Base-by-base conservation (phyloP, 768 basidiomycete species). In the Bullera alba region DNA sequence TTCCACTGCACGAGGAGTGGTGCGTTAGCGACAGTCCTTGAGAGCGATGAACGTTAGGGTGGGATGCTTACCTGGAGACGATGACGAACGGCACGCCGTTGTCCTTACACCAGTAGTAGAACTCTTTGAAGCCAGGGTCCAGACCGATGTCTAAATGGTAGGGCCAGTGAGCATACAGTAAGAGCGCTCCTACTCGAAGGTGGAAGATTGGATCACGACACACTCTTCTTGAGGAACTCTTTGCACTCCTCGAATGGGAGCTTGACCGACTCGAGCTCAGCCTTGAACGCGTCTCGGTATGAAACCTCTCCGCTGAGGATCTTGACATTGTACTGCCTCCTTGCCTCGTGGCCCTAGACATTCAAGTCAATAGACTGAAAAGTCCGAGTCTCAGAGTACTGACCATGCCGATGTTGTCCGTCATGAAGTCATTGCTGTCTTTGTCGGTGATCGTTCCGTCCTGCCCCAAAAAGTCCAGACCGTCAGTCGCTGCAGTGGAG, bases 351-450 rank as follows among this genome's bases (percentile, higher is more conserved):
- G n/a, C n/a, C n/a, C n/a, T n/a, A n/a, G n/a, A n/a, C n/a, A 28
- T 22, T 29, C 4, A 23, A 34, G 8, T 34, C 8, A 34, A 34
- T 34, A 34, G 37, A 38, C 8, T 21, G 27, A 29, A 10, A 16
- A 16, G 12, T 26, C 5, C 45, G 15, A 25, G 35, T 25, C 12
- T 21, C 19, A 27, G 14, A 26, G 6, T 80, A 50, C 76, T 76
- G 16, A 93, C 93, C 69, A 81, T 89, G 21, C 93, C 93, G 50
- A 87, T 80, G 67, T 86, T 83, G 73, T 97, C 93, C 29, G 90
- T 91, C 76, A 93, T 69, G 71, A 86, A 90, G 63, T 95, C 91
- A 71, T 96, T 96, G 5, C 87, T 89, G 69, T 96, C 91, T 64
- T 80, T 81, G 34, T 80, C 89, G 2, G 91, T 93, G 74, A 96